Evolutionary conservation across 495 filamentous ascomycete genomes (phyloP), one percentile per base, ranked within the genome.

Genomic region (Xylaria acuta): DNA sequence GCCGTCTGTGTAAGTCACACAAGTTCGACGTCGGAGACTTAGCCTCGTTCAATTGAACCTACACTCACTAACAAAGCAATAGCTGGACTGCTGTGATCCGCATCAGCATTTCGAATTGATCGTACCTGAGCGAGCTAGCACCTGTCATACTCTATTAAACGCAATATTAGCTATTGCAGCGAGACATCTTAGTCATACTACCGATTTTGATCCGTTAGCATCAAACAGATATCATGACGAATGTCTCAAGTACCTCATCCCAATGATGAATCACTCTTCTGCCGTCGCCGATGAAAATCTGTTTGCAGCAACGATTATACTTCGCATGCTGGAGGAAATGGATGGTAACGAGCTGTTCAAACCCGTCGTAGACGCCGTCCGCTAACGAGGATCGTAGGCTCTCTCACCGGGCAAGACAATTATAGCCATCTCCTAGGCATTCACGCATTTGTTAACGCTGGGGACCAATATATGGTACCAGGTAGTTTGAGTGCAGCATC

Each of bases 241-340:
- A 27, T 89, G 88, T 66, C 77, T 88, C 7, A 82, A 82, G 25
- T 74, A 83, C 38, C 82, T 89, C 2, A 89, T 87, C 11, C 72
- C 85, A 0, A 81, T 84, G 73, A 76, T 86, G 40, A 76, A 86
- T 73, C 79, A 89, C 41, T 79, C 83, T 25, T 82, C 87, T 2
- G 86, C 86, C 11, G 82, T 90, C 12, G 81, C 83, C 22, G 88
- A 90, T 65, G 88, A 89, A 71, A 86, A 91, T 51, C 81, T 89
- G 5, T 86, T 91, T 59, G 88, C 88, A 5, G 87, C 89, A 3
- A 87, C 84, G 4, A 87, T 91, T 9, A 90, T 91, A 67, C 81
- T 90, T 27, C 84, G 89, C 22, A 85, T 90, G 51, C 76, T 89
- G 16, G 88, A 91, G 79, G 90, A 91, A 73, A 88, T 90, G 74